These are phyloP conservation scores for Daucus carota DNA, from an alignment of 129 eudicot species.

Conservation along the genomic window DNA sequence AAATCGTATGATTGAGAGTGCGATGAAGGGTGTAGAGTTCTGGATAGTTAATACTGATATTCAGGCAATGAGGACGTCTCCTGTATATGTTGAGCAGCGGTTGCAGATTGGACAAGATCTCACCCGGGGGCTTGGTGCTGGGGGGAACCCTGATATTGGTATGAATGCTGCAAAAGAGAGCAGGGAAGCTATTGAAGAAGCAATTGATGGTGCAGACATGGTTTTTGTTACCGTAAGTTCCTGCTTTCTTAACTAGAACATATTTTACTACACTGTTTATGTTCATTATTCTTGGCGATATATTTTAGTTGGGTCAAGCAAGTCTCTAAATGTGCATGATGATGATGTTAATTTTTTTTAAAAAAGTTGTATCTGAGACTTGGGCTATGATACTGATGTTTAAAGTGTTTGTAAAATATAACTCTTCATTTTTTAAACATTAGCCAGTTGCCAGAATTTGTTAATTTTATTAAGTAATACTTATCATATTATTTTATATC, in stretches of 20 bases:
- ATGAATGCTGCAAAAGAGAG: conserved; percentile 97
- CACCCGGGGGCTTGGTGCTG: conserved; percentile 96
- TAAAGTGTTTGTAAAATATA: neutral
- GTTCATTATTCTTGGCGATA: neutral
- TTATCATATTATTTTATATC: neutral
- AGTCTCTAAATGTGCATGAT: neutral
- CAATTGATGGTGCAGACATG: conserved; percentile 89
- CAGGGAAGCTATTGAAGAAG: conserved; percentile 62
- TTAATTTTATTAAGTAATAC: neutral
- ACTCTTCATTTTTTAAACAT: neutral
- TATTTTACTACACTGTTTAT: neutral
- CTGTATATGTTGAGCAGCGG: conserved; percentile 59
- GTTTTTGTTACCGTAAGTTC: conserved; percentile 93
- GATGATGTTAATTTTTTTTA: neutral
- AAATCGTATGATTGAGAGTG: conserved; percentile 89
- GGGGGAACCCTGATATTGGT: conserved; percentile 95
- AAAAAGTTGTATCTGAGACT: neutral
- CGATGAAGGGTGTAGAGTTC: conserved; percentile 88
- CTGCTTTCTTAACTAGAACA: neutral
- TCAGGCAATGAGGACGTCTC: conserved; percentile 89
- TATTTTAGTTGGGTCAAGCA: neutral
- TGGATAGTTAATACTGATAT: conserved; percentile 94
- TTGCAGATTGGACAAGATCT: conserved; percentile 86
- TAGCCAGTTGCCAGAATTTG: neutral
- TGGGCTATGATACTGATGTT: neutral